These are phyloP conservation scores for Acacia acuminata DNA, from an alignment of 306 rosid species.

Conservation along the genomic window DNA sequence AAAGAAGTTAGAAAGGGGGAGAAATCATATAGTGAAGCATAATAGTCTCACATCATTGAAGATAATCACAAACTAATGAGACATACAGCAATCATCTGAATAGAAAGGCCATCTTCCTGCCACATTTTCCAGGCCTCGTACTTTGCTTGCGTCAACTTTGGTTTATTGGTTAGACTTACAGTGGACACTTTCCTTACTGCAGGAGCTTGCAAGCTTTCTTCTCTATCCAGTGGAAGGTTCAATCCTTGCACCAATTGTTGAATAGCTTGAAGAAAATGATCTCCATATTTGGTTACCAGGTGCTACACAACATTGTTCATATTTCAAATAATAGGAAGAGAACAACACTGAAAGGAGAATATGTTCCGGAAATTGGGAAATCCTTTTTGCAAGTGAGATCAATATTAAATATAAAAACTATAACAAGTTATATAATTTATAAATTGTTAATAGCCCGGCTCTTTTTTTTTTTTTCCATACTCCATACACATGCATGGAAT, in stretches of 20 bases:
- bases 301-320: constrained; percentile 55
- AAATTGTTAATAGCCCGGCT: not conserved
- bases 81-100: constrained; percentile 76
- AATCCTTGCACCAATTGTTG: constrained; percentile 51
- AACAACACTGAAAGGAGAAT: not conserved
- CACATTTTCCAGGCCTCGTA: constrained; percentile 87
- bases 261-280: constrained; percentile 62
- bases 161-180: constrained; percentile 30
- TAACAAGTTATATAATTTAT: not conserved
- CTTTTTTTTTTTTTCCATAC: not conserved
- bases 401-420: not conserved
- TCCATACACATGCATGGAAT: not conserved
- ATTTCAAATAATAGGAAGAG: constrained; percentile 28
- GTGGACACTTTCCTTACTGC: constrained; percentile 48
- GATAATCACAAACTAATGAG: constrained; percentile 10
- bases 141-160: constrained; percentile 60
- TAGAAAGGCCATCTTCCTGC: constrained; percentile 72
- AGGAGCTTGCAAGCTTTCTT: constrained; percentile 45
- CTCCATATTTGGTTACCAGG: constrained; percentile 69
- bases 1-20: constrained; percentile 5
- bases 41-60: constrained; percentile 12
- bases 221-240: constrained; percentile 70
- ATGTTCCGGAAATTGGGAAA: not conserved
- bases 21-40: constrained; percentile 17
- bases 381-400: not conserved